Evolutionary conservation across 768 basidiomycete species (phyloP), one percentile per base, ranked within the genome.

Genomic region (Termitomyces sp.): DNA sequence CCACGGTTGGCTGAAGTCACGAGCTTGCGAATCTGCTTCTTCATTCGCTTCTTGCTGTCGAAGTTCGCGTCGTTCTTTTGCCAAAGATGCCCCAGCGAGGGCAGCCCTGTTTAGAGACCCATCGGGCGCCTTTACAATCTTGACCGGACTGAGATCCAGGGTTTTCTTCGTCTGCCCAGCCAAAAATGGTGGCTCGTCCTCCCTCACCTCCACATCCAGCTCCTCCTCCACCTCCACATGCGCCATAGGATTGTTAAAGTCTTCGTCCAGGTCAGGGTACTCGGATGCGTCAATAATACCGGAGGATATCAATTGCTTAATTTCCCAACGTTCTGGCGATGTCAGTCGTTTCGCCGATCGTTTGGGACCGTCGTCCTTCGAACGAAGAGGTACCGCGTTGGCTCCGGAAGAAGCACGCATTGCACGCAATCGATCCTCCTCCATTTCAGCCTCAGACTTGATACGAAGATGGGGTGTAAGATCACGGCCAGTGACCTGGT

Each of bases 241-340:
- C 22, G 87, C 87, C 69, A 85, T 80, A 1, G 90, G 87, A 68
- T 92, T 89, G 57, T 74, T 83, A 70, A 90, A 85, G 61, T 94
- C 92, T 67, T 95, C 94, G 64, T 96, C 92, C 55, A 97, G 79
- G 35, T 96, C 92, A 2, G 94, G 95, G 68, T 96, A 96, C 72
- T 98, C 97, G 4, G 95, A 90, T 12, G 96, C 90, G 65, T 89
- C 88, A 58, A 98, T 84, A 16, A 88, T 92, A 46, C 97, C 97
- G 35, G 95, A 97, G 0, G 97, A 92, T 58, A 98, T 97, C 59
- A 99, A 85, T 72, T 98, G 97, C 74, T 98, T 98, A 75, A 99
- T 96, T 78, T 99, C 97, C 95, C 97, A 99, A 33, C 97, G 87
- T 74, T 99, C 97, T 1, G 97, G 97, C 7, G 92, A 95, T 1